A percentile compares a stretch with the other conserved stretches of the same genome.
Evolutionary conservation across 192 early-diverging fungal genomes (phyloP).

Genomic region (Jimgerdemannia lactiflua): DNA sequence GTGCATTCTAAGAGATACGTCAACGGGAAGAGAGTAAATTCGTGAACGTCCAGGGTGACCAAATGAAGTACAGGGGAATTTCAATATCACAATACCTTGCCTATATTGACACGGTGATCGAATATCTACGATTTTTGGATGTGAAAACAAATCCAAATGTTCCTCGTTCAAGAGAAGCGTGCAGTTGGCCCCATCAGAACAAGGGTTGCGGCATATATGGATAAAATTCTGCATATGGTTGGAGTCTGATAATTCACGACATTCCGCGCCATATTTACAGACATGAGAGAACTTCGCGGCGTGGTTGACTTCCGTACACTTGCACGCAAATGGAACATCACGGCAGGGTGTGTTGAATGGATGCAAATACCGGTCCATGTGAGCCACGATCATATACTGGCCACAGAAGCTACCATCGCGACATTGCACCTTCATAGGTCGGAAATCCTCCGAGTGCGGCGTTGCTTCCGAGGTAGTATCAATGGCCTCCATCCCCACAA

Average conservation of each 20-base stretch:
- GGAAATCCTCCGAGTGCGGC: neutral
- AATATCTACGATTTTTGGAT: neutral
- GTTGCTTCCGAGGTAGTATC: neutral
- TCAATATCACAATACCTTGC: neutral
- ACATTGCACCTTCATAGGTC: neutral
- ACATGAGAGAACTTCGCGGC: neutral
- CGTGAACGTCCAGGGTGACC: too few species aligned
- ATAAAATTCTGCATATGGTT: neutral
- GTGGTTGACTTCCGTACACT: neutral
- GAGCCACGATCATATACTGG: neutral
- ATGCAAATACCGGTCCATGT: neutral
- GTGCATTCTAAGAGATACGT: neutral
- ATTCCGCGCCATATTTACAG: neutral
- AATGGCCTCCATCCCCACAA: too few species aligned
- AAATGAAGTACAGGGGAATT: neutral
- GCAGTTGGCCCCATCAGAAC: neutral
- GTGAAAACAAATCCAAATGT: neutral
- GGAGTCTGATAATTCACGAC: neutral
- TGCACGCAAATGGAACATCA: neutral
- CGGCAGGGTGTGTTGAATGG: neutral
- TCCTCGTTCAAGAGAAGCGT: neutral
- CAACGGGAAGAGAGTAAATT: neutral
- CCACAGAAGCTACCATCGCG: neutral
- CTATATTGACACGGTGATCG: neutral
- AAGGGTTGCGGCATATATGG: neutral